Percentiles rank a stretch among this genome's conserved stretches.
Conservation (phyloP, 1,284 basidiomycete species). For the Salmacisia buchloeana region DNA sequence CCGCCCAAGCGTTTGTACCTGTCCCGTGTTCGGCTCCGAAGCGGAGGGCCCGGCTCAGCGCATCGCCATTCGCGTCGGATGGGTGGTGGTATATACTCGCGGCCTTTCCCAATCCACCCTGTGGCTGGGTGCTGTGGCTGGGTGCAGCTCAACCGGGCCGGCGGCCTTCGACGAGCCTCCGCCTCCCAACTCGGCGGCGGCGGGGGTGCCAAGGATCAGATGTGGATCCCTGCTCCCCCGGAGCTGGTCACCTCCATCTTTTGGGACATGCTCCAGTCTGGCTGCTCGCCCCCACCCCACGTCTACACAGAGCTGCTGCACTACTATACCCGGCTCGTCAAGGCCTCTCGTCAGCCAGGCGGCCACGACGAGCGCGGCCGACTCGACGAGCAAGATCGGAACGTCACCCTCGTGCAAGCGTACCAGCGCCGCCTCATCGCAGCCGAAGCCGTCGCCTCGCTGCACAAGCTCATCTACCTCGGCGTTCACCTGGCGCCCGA, state of each 20-base stretch:
- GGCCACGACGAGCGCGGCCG: no score
- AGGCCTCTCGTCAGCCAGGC: neutral
- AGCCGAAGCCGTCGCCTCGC: no score
- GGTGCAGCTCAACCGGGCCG: neutral
- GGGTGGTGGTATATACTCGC: neutral
- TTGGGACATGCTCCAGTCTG: constrained; percentile 6
- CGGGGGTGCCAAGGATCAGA: neutral
- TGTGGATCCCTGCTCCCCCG: constrained; percentile 2
- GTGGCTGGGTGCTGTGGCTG: neutral
- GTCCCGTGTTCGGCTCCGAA: no score
- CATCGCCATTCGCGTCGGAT: neutral
- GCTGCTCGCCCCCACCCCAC: neutral
- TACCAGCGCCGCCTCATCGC: no score
- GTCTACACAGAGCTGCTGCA: neutral
- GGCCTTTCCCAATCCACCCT: neutral
- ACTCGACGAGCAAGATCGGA: no score
- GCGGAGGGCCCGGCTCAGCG: neutral
- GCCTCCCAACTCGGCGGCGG: neutral
- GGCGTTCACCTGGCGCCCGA: no score
- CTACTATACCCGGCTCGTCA: neutral
- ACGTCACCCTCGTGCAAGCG: no score
- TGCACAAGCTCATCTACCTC: no score
- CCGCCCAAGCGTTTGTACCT: constrained; percentile 78
- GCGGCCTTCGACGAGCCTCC: neutral
- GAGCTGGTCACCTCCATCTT: constrained; percentile 6